Evolutionary conservation across 2,329 filamentous ascomycete species (phyloP), one percentile per base, ranked within the genome.

Genomic region (Westerdykella sp.): DNA sequence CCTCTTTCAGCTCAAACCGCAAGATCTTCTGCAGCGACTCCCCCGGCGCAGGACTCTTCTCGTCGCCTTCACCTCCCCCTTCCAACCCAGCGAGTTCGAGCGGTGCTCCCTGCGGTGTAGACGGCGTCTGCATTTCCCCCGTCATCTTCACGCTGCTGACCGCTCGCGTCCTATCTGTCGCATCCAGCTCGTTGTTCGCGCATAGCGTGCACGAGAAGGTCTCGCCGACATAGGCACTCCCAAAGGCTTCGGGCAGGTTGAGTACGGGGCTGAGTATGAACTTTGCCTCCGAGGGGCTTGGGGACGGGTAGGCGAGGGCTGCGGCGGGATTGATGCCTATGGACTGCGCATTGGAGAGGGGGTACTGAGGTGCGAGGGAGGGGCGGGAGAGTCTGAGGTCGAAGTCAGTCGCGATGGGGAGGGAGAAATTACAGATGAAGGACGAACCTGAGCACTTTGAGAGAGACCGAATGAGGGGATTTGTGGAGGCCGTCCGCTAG

Each of bases 71-170:
- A 32, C 54, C 54, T 11, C 42, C 57, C 7, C 4, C 16, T 56
- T 84, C 80, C 4, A 69, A 66, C 1, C 69, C 65, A n/a, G 45
- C 37, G 5, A 79, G 68, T 14, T 78, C 70, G n/a, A 95, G 73
- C 2, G 78, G 69, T 2, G 89, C 57, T 3, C 69, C 70, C 2
- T 60, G 75, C 25, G 82, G 81, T 43, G 84, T 80, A 3, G 84
- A 82, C 0, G 93, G 91, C 0, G 90, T 95, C 71, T 97, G 94
- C 84, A 98, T 94, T 69, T 96, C 90, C 0, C 90, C 93, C 43
- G 86, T 80, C 56, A 97, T 87, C 42, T 81, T 79, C 41, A 96
- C 84, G 44, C 85, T 85, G 49, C 81, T 84, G 34, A 95, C 81
- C 37, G 69, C 70, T 47, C 69, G 66, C 6, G 62, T 68, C 3